Percentiles rank a stretch among this genome's conserved stretches.
Conservation (phyloP, 1,139 yeast genomes). For the Pichia norvegensis region DNA sequence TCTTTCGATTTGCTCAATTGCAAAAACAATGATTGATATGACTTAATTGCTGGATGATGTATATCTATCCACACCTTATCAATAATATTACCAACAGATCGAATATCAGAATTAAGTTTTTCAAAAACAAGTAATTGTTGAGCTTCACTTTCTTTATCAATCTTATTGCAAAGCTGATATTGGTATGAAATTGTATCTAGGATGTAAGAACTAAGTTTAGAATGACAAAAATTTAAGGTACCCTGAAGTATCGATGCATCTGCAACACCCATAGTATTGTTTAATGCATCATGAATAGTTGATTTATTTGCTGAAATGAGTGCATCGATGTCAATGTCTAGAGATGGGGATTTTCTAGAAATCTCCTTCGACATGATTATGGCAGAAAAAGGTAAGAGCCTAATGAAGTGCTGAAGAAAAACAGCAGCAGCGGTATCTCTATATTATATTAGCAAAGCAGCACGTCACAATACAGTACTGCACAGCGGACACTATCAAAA, state of each 20-base stretch:
- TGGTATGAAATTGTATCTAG: constrained; percentile 27
- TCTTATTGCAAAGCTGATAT: not conserved
- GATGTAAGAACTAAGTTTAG: constrained; percentile 37
- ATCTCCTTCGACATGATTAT: not conserved
- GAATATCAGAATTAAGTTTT: not conserved
- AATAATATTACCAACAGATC: constrained; percentile 25
- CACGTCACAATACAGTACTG: not conserved
- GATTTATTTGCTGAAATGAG: constrained; percentile 16
- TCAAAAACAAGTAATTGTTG: constrained; percentile 6
- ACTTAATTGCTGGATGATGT: constrained; percentile 57
- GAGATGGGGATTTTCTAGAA: not conserved
- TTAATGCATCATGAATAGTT: constrained; percentile 20
- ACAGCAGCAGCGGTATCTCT: not conserved
- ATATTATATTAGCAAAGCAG: not conserved
- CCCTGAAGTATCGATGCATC: constrained; percentile 44
- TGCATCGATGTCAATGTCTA: constrained; percentile 16
- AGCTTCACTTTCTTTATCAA: constrained; percentile 6
- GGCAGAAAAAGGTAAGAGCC: not conserved
- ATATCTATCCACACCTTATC: constrained; percentile 53
- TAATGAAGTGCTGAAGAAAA: not conserved
- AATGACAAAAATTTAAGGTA: constrained; percentile 36
- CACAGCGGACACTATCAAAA: not conserved
- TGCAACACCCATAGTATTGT: constrained; percentile 9
- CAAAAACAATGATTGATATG: constrained; percentile 40
- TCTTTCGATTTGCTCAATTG: constrained; percentile 15